These are phyloP conservation scores for Coemansia sp. DNA, from an alignment of 192 early-diverging fungal genomes.

Conservation along the genomic window DNA sequence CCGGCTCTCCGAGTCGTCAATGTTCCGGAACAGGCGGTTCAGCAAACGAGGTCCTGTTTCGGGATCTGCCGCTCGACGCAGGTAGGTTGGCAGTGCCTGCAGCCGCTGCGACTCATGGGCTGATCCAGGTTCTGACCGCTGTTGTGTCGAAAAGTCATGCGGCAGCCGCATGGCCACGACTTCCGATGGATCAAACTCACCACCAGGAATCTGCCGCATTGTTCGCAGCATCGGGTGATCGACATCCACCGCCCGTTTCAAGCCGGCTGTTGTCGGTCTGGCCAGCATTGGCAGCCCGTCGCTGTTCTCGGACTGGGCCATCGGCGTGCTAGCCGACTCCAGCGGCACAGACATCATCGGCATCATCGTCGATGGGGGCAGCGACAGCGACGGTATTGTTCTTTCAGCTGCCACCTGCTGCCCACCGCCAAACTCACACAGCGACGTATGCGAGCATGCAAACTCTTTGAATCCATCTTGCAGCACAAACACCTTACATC, in stretches of 20 bases:
- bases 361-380: background rate
- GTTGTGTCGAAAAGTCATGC: slow-evolving; percentile 14
- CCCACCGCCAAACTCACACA: slow-evolving; percentile 24
- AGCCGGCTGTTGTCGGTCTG: background rate
- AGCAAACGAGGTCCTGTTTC: slow-evolving; percentile 30
- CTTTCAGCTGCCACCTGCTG: background rate
- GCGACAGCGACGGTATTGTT: slow-evolving; percentile 1
- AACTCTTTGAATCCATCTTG: slow-evolving; percentile 43
- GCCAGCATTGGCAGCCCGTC: background rate
- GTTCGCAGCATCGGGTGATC: slow-evolving; percentile 50
- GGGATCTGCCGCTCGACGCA: slow-evolving; percentile 29
- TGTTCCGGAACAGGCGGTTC: slow-evolving; percentile 49
- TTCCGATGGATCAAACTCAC: slow-evolving; percentile 33
- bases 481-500: slow-evolving; percentile 33
- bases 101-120: slow-evolving; percentile 22
- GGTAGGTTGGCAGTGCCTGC: slow-evolving; percentile 28
- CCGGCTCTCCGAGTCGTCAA: slow-evolving; percentile 66
- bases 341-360: background rate
- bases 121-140: background rate
- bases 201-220: slow-evolving; percentile 49
- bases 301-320: background rate
- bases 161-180: slow-evolving; percentile 43
- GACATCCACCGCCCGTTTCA: slow-evolving; percentile 17
- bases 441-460: slow-evolving; percentile 5
- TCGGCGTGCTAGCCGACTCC: background rate